A percentile compares a stretch with the other conserved stretches of the same genome.
Evolutionary conservation across 2,329 filamentous ascomycete genomes (phyloP).

Genomic region (Aspergillus sp.): DNA sequence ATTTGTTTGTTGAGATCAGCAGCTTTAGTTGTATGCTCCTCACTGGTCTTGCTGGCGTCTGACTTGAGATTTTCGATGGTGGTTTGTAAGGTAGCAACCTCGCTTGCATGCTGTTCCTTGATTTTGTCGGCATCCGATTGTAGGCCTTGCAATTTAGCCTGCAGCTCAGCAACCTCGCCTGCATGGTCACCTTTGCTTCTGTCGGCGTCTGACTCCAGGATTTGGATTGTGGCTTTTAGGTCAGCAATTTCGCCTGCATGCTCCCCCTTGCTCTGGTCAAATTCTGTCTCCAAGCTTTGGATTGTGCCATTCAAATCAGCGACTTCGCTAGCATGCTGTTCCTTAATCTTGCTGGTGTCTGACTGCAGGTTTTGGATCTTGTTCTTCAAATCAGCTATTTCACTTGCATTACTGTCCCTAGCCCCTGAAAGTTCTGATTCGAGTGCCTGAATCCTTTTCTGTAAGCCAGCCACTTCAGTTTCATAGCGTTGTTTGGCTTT

Average conservation of each 20-base stretch:
- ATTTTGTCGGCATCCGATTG: conserved; percentile 38
- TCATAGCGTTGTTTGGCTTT: conserved; percentile 45
- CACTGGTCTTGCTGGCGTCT: conserved; percentile 24
- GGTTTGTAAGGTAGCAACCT: conserved; percentile 53
- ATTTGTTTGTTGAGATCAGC: conserved; percentile 54
- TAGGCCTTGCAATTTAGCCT: conserved; percentile 52
- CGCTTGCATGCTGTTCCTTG: conserved; percentile 44
- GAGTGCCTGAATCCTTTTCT: conserved; percentile 56
- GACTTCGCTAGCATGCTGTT: conserved; percentile 56
- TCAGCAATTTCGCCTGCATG: conserved; percentile 55
- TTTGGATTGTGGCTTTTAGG: conserved; percentile 52
- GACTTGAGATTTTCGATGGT: conserved; percentile 55
- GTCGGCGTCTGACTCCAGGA: conserved; percentile 45
- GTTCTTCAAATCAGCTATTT: conserved; percentile 54
- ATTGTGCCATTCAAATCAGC: conserved; percentile 57
- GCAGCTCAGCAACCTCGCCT: conserved; percentile 55
- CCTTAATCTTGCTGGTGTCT: conserved; percentile 49
- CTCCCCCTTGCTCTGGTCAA: conserved; percentile 44
- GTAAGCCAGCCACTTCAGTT: conserved; percentile 60
- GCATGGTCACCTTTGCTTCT: conserved; percentile 37
- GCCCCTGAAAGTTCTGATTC: conserved; percentile 48
- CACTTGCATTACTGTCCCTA: conserved; percentile 47
- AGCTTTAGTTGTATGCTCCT: conserved; percentile 4
- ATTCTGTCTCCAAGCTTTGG: conserved; percentile 50
- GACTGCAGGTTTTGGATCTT: conserved; percentile 56